Evolutionary conservation across 1,284 basidiomycete species (phyloP).

Genomic region (Puccinia triticina): DNA sequence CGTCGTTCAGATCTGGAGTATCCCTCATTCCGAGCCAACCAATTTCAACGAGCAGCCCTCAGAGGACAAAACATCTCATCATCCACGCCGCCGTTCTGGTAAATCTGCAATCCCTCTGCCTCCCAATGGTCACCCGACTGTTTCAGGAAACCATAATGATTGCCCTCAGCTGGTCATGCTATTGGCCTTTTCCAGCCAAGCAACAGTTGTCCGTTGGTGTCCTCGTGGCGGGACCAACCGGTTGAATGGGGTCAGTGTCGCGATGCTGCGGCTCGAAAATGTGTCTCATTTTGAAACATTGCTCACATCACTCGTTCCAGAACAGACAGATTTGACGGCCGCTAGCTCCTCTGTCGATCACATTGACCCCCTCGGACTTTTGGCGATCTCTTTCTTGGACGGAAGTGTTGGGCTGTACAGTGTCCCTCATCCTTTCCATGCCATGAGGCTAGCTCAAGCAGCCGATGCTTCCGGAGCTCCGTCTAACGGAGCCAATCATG

Average conservation of each 20-base stretch:
- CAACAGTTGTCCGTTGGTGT: slow-evolving; percentile 49
- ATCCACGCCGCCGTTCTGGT: background rate
- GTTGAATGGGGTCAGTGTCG: background rate
- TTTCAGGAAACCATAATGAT: background rate
- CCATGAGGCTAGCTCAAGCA: slow-evolving; percentile 53
- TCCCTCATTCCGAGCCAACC: slow-evolving; percentile 48
- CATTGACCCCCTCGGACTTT: slow-evolving; percentile 67
- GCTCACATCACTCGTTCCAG: background rate
- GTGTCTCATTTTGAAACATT: background rate
- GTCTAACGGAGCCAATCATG: slow-evolving; percentile 29
- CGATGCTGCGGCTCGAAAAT: background rate
- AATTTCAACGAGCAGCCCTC: slow-evolving; percentile 37
- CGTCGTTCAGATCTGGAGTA: slow-evolving; percentile 62
- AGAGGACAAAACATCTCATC: background rate
- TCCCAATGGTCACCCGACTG: background rate
- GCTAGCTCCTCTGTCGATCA: background rate
- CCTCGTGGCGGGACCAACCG: slow-evolving; percentile 53
- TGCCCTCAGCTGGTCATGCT: slow-evolving; percentile 71
- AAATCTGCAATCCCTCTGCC: background rate
- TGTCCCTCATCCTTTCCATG: slow-evolving; percentile 70
- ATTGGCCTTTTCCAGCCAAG: slow-evolving; percentile 66
- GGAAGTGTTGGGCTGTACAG: slow-evolving; percentile 75
- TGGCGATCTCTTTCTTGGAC: slow-evolving; percentile 80
- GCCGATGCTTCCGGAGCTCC: slow-evolving; percentile 2
- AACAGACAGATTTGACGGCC: background rate